Conservation (phyloP, 352 stramenopile genomes). For the Phytophthora pisi region DNA sequence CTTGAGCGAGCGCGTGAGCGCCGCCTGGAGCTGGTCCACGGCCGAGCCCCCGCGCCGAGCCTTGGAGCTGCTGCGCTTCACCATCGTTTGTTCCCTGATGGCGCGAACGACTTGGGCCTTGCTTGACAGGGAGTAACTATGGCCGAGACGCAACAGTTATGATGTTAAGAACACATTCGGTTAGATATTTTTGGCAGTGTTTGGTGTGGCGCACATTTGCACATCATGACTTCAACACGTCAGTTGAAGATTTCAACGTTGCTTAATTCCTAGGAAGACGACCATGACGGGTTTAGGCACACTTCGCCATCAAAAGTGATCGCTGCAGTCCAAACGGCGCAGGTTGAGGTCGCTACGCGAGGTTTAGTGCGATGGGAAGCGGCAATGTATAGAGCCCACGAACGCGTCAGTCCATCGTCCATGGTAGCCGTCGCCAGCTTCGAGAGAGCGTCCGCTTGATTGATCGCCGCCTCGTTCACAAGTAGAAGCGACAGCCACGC, state of each 20-base stretch:
- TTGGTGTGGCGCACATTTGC: not conserved
- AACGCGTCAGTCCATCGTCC: conserved; percentile 71
- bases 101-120: not conserved
- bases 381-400: conserved; percentile 48
- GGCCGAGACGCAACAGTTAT: not conserved
- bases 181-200: not conserved
- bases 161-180: not conserved
- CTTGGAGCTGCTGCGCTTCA: conserved; percentile 33
- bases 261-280: not conserved
- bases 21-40: conserved; percentile 40
- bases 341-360: conserved; percentile 52
- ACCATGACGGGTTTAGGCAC: not conserved
- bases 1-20: conserved; percentile 51
- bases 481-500: conserved; percentile 76
- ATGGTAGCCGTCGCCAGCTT: conserved; percentile 54
- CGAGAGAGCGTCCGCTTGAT: conserved; percentile 53
- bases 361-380: not conserved
- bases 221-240: not conserved
- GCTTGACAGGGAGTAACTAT: not conserved
- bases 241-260: too few relatives aligned
- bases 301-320: not conserved
- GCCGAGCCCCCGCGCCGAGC: conserved; percentile 5
- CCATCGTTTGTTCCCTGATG: conserved; percentile 25
- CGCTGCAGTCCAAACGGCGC: conserved; percentile 4
- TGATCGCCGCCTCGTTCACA: conserved; percentile 71